Evolutionary conservation across 164 flowering plant species (phyloP).

Genomic region (Dillenia suffruticosa): DNA sequence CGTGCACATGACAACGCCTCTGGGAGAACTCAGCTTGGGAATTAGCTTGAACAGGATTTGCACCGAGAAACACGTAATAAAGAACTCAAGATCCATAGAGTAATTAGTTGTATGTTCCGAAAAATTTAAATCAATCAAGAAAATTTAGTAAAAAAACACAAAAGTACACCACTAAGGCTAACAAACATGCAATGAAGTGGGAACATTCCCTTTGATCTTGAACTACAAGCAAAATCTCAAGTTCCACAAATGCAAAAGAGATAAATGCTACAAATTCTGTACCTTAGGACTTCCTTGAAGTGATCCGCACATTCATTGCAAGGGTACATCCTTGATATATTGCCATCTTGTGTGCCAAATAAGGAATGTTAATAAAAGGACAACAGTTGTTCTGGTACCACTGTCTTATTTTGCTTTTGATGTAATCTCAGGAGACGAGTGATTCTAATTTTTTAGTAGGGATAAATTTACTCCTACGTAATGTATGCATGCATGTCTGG

Average conservation of each 20-base stretch:
- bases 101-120: no score
- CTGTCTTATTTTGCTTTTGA: no score
- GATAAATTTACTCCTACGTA: neutral
- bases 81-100: neutral
- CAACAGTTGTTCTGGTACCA: no score
- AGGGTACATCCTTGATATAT: constrained; percentile 90
- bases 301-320: constrained; percentile 99
- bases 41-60: constrained; percentile 81
- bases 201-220: neutral
- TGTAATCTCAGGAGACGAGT: no score
- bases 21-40: constrained; percentile 88
- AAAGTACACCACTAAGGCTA: no score
- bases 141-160: neutral
- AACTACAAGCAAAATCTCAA: neutral
- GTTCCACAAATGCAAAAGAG: neutral
- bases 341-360: constrained; percentile 61
- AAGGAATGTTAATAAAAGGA: constrained; percentile 3
- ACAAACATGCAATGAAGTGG: neutral
- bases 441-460: neutral
- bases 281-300: constrained; percentile 91
- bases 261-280: constrained; percentile 7
- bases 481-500: neutral
- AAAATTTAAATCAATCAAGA: no score
- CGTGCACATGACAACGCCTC: constrained; percentile 92
- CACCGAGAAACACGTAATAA: constrained; percentile 36